Evolutionary conservation across 192 early-diverging fungal genomes (phyloP), one percentile per base, ranked within the genome.

Genomic region (Mortierella hygrophila): DNA sequence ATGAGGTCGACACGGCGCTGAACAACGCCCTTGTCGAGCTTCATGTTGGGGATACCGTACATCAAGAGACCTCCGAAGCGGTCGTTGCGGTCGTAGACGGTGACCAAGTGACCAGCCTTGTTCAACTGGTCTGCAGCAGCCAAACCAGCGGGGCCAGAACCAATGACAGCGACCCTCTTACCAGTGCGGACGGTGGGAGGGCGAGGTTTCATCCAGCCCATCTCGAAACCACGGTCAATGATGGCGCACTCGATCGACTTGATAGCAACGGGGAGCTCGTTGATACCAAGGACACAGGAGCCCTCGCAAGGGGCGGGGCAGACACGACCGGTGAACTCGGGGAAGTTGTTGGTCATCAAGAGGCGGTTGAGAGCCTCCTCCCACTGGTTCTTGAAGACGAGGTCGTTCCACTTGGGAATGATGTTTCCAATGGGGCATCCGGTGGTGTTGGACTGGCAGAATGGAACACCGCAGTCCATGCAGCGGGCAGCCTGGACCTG

Each of bases 21-120:
- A 42, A 99, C 97, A 81, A 98, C 88, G 63, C 92, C 91, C 93
- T 99, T 99, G 91, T 99, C 98, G 46, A 99, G 94, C 93, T 99
- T 99, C 98, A 99, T 99, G 92, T 99, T 99, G 68, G 98, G 98
- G 75, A 99, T 99, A 80, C 98, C 98, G 89, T 99, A 99, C 92
- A 97, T 97, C 77, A 99, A 92, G 70, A 99, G 89, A 68, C 98
- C 98, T 83, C 98, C 98, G 76, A 96, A 93, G 55, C 97, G 95
- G 78, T 99, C 98, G 79, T 99, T 97, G 79, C 98, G 95, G 88
- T 99, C 98, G 81, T 97, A 99, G 70, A 99, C 97, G 10, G 97
- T 98, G 37, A 99, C 98, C 8, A 69, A 71, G 88, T 99, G 98
- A 20, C 98, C 98, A 70, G 97, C 97, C 89, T 95, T 96, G 91